Percentiles rank a stretch among this genome's conserved stretches.
phyloP scores from a whole-genome alignment of 345 rosid genomes.

The Nephelium lappaceum region DNA sequence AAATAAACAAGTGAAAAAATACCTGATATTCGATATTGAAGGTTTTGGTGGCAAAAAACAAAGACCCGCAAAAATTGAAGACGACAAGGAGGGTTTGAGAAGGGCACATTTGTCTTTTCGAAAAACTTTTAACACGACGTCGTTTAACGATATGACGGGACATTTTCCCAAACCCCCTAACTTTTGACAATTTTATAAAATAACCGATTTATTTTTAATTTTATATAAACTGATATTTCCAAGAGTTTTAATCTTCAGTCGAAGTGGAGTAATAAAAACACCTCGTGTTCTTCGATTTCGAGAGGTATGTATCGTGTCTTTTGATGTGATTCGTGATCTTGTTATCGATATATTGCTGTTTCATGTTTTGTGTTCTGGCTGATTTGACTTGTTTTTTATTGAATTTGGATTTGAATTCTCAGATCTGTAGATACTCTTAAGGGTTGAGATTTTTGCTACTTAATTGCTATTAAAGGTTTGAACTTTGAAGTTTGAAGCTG shows the following conservation, averaged over 20 bases:
- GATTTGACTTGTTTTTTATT: not conserved
- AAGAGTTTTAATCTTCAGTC: not conserved
- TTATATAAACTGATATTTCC: not conserved
- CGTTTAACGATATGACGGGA: not conserved
- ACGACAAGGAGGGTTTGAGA: not conserved
- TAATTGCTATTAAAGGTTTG: not conserved
- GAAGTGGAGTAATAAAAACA: not conserved
- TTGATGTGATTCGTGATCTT: not conserved
- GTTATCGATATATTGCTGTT: not conserved
- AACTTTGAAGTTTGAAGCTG: not conserved
- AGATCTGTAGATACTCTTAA: slow-evolving; percentile 8
- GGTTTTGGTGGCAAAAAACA: not conserved
- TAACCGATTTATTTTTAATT: too few species aligned
- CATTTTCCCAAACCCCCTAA: too few species aligned
- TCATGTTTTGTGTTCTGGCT: not conserved
- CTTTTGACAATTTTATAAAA: too few species aligned
- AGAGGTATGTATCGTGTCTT: slow-evolving; percentile 14
- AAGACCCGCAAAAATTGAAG: not conserved
- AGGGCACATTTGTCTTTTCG: not conserved
- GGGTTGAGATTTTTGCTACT: not conserved
- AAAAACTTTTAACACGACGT: not conserved
- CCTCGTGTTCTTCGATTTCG: slow-evolving; percentile 20
- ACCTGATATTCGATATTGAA: slow-evolving; percentile 5
- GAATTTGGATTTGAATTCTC: not conserved
- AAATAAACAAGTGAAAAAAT: not conserved